Evolutionary conservation across 179 eudicot species (phyloP).

Genomic region (Beta lomatogona): DNA sequence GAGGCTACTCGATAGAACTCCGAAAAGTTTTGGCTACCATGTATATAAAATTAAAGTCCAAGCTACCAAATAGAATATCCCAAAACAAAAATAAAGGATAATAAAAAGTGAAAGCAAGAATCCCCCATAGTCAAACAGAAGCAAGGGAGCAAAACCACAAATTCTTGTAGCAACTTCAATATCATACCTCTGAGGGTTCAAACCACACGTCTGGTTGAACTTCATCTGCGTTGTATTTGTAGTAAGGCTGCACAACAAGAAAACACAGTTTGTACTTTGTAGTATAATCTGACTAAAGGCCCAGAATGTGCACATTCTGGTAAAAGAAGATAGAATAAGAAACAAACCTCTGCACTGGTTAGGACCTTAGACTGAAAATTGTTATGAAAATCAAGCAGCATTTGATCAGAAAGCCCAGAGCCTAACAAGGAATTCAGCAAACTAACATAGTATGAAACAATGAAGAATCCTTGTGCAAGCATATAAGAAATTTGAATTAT

Average conservation of each 20-base stretch:
- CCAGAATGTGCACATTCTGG: not conserved
- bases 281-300: not conserved
- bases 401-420: constrained; percentile 16
- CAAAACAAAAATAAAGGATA: too few relatives aligned
- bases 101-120: too few relatives aligned
- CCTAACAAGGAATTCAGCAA: constrained; percentile 1
- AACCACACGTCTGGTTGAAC: constrained; percentile 24
- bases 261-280: constrained; percentile 7
- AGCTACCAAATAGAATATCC: too few relatives aligned
- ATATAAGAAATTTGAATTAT: too few relatives aligned
- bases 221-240: not conserved
- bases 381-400: not conserved
- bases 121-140: too few relatives aligned
- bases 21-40: too few relatives aligned
- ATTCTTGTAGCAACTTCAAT: too few relatives aligned
- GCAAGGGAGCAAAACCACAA: too few relatives aligned
- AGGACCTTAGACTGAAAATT: constrained; percentile 10
- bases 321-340: not conserved
- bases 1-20: too few relatives aligned
- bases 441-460: too few relatives aligned
- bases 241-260: constrained; percentile 6
- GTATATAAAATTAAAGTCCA: too few relatives aligned
- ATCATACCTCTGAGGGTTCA: constrained; percentile 23
- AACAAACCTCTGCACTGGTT: constrained; percentile 5
- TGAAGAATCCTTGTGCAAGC: too few relatives aligned